Base-by-base conservation (phyloP, 2,329 filamentous ascomycete genomes). In the Proliferodiscus dingleyae region DNA sequence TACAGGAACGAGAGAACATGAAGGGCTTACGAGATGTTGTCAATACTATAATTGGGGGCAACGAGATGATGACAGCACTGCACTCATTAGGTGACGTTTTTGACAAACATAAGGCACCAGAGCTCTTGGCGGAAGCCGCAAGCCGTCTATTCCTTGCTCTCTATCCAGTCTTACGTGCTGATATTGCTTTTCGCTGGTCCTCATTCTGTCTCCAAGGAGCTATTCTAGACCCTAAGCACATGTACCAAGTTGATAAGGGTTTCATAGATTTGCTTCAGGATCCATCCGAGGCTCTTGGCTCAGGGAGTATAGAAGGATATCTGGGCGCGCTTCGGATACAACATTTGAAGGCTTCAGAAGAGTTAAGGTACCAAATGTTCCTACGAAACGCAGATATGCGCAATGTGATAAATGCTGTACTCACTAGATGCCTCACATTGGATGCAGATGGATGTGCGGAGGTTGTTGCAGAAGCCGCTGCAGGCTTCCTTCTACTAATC, bases 61-160 rank as follows among this genome's bases (percentile, higher is more conserved):
- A n/a, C n/a, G n/a, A n/a, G n/a, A n/a, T n/a, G n/a, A n/a, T n/a
- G n/a, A n/a, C n/a, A n/a, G n/a, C n/a, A n/a, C n/a, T n/a, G n/a
- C n/a, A n/a, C n/a, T n/a, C 28, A 7, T 21, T 26, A 24, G 32
- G 5, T 15, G 19, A 30, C 16, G 26, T 41, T 24, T 39, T 45
- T 13, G 22, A 37, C 6, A 34, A 22, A 8, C 37, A 30, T 16
- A 45, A 39, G 39, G n/a, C 32, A 15, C 80, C 79, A 0, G 83
- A 87, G 46, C 69, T 86, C 18, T 71, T 85, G 3, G 78, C 79
- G 21, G 80, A 85, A 55, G 78, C 80, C 0, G 71, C 73, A 11
- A 75, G 78, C 54, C 70, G 68, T n/a, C 68, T 87, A 1, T 68
- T 84, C 9, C 68, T 77, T 5, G 73, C 80, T 4, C 62, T 75